Percentiles rank a stretch among this genome's conserved stretches.
Evolutionary conservation across 1,139 yeast species (phyloP).

Genomic region (Meyerozyma carpophila): DNA sequence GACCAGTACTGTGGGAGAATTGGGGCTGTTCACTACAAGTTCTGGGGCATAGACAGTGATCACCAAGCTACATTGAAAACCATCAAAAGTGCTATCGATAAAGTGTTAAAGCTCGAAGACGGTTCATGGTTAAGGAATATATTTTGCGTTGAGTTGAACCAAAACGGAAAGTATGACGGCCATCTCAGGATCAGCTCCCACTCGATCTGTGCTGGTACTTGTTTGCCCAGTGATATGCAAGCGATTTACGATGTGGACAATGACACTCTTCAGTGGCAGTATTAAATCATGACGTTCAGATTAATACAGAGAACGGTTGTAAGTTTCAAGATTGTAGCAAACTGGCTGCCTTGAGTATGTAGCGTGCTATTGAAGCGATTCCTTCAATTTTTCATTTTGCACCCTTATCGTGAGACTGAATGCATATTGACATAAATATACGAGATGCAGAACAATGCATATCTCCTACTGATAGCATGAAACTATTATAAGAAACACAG

Average conservation of each 20-base stretch:
- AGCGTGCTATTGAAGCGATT: not conserved
- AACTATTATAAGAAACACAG: too few relatives aligned
- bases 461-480: too few relatives aligned
- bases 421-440: not conserved
- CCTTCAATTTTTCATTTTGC: not conserved
- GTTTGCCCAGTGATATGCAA: not conserved
- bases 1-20: not conserved
- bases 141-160: not conserved
- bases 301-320: not conserved
- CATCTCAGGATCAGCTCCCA: slow-evolving; percentile 1
- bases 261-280: not conserved
- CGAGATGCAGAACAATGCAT: not conserved
- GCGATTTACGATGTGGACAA: not conserved
- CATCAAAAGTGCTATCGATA: not conserved
- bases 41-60: not conserved
- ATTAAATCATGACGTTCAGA: too few relatives aligned
- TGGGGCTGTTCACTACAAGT: slow-evolving; percentile 1
- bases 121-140: not conserved
- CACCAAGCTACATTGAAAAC: not conserved
- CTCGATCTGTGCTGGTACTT: not conserved
- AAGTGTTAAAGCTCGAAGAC: not conserved
- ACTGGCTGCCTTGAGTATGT: not conserved
- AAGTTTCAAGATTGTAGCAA: too few relatives aligned
- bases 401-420: not conserved
- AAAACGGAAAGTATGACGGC: not conserved